Conservation (phyloP, 768 basidiomycete genomes). For the Leucosporidium yakuticum region DNA sequence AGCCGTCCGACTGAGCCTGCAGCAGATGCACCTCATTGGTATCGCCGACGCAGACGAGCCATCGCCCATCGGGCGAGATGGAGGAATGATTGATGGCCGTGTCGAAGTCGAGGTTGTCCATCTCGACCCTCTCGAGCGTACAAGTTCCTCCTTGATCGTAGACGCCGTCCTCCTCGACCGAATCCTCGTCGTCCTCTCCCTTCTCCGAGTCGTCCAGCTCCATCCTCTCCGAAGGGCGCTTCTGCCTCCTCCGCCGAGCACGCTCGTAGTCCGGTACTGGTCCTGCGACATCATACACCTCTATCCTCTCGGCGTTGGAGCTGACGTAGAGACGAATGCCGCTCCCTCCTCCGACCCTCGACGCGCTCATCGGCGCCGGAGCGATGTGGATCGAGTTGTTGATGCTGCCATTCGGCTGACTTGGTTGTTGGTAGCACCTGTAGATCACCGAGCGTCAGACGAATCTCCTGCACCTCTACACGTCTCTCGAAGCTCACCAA, state of each 20-base stretch:
- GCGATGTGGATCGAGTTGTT: conserved; percentile 73
- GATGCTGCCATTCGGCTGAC: conserved; percentile 45
- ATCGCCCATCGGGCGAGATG: conserved; percentile 79
- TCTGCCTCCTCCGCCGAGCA: not conserved
- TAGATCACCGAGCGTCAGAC: not conserved
- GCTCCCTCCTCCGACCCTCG: not conserved
- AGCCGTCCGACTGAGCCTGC: conserved; percentile 52
- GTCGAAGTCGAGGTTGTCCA: conserved; percentile 37
- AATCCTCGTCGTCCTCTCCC: not conserved
- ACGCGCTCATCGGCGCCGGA: conserved; percentile 17
- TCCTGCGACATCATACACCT: conserved; percentile 54
- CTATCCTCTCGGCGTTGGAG: conserved; percentile 78
- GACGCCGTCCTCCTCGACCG: conserved; percentile 44
- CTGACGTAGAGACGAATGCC: conserved; percentile 74
- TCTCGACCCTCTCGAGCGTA: conserved; percentile 45
- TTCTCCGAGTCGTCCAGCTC: conserved; percentile 7
- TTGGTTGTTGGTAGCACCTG: not conserved
- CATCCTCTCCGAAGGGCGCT: conserved; percentile 11
- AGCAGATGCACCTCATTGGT: conserved; percentile 79
- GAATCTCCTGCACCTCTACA: not conserved
- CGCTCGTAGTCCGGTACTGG: conserved; percentile 9
- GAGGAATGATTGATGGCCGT: conserved; percentile 82
- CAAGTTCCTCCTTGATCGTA: conserved; percentile 48
- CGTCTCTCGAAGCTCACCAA: conserved; percentile 8
- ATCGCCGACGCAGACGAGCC: conserved; percentile 83